Conservation (phyloP, 106 monocot species). For the Iris macrosiphon region DNA sequence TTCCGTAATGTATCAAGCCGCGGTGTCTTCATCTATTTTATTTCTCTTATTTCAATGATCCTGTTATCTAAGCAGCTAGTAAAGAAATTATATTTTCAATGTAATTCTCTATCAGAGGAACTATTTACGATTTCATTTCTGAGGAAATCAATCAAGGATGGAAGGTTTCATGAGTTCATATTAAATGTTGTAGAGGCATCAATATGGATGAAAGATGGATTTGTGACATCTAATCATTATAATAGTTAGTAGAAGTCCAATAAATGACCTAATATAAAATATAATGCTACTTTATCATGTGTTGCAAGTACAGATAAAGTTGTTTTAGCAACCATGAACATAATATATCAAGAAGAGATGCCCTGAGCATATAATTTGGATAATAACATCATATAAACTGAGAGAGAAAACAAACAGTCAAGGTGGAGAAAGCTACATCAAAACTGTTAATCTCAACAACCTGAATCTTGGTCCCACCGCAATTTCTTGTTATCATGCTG, state of each 20-base stretch:
- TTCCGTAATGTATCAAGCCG: no score
- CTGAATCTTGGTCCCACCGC: slow-evolving; percentile 15
- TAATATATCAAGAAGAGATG: background rate
- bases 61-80: background rate
- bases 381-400: background rate
- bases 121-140: no score
- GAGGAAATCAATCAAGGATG: background rate
- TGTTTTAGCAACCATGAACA: background rate
- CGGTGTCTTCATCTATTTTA: no score
- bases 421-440: background rate
- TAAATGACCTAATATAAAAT: background rate
- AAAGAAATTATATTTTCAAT: background rate
- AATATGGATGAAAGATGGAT: no score
- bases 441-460: background rate
- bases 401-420: background rate
- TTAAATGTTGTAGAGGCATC: no score
- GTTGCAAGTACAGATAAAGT: background rate
- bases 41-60: no score
- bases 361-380: background rate
- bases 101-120: background rate
- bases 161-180: no score
- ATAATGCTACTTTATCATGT: background rate
- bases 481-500: slow-evolving; percentile 38
- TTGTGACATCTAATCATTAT: background rate
- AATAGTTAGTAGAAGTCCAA: background rate